Percentiles rank a stretch among this genome's conserved stretches.
Conservation (phyloP, 2,329 filamentous ascomycete species). For the Helminthosporium solani region DNA sequence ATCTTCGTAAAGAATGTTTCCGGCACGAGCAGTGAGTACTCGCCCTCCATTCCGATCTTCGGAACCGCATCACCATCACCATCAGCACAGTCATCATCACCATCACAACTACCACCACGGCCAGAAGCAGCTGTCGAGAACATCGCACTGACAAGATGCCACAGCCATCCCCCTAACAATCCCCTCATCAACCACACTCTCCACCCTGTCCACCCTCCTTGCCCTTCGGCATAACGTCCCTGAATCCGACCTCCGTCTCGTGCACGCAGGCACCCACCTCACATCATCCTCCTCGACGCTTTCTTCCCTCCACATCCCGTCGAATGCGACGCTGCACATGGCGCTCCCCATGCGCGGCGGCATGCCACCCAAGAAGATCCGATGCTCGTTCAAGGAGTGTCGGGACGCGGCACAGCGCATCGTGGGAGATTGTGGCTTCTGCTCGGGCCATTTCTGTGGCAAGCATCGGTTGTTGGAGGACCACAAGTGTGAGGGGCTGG, state of each 20-base stretch:
- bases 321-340: slow-evolving; percentile 55
- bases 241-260: slow-evolving; percentile 55
- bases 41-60: slow-evolving; percentile 16
- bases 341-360: slow-evolving; percentile 58
- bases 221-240: slow-evolving; percentile 58
- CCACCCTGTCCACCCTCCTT: slow-evolving; percentile 58
- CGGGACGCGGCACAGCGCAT: slow-evolving; percentile 85
- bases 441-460: slow-evolving; percentile 88
- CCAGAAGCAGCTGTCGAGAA: too few species aligned
- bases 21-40: slow-evolving; percentile 55
- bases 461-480: slow-evolving; percentile 93
- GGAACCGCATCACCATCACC: slow-evolving; percentile 7
- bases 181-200: slow-evolving; percentile 55
- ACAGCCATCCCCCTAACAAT: slow-evolving; percentile 59
- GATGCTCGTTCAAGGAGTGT: slow-evolving; percentile 89
- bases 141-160: slow-evolving; percentile 13
- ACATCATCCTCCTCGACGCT: slow-evolving; percentile 46
- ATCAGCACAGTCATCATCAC: background rate
- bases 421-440: slow-evolving; percentile 95
- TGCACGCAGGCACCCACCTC: slow-evolving; percentile 60
- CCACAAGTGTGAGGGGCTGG: slow-evolving; percentile 87
- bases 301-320: slow-evolving; percentile 50
- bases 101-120: background rate
- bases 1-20: slow-evolving; percentile 63
- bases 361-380: slow-evolving; percentile 70